A percentile compares a stretch with the other conserved stretches of the same genome.
phyloP scores from a whole-genome alignment of 306 rosid species.

The Begonia masoniana region DNA sequence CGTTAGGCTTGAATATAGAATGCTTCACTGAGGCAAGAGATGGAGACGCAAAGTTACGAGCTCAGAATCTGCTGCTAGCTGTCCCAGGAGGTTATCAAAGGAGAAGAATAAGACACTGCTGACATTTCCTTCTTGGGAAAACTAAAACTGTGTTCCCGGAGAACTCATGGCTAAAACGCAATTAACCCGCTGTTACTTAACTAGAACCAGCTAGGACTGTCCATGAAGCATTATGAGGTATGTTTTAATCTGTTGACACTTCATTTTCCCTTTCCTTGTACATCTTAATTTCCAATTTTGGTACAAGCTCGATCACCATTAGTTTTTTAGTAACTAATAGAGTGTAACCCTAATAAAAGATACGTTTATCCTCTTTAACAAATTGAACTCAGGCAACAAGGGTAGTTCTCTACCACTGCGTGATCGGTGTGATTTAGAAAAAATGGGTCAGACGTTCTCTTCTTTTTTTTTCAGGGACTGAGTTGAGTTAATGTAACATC shows the following conservation, averaged over 20 bases:
- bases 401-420: too few species aligned
- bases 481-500: too few species aligned
- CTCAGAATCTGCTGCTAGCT: conserved; percentile 70
- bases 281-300: too few species aligned
- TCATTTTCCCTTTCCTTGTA: too few species aligned
- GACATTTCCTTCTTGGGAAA: conserved; percentile 73
- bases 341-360: too few species aligned
- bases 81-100: conserved; percentile 62
- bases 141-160: conserved; percentile 52
- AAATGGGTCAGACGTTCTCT: too few species aligned
- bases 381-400: too few species aligned
- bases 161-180: conserved; percentile 43
- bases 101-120: conserved; percentile 59
- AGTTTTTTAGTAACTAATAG: too few species aligned
- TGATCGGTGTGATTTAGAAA: too few species aligned
- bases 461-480: too few species aligned
- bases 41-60: conserved; percentile 66
- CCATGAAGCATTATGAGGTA: conserved; percentile 66
- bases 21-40: conserved; percentile 56
- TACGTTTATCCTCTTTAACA: too few species aligned
- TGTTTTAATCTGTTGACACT: conserved; percentile 1
- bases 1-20: conserved; percentile 75
- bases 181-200: conserved; percentile 36
- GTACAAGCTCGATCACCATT: too few species aligned
- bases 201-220: conserved; percentile 48